A percentile compares a stretch with the other conserved stretches of the same genome.
Conservation (phyloP, 2,329 filamentous ascomycete genomes). For the Nemania sp. region DNA sequence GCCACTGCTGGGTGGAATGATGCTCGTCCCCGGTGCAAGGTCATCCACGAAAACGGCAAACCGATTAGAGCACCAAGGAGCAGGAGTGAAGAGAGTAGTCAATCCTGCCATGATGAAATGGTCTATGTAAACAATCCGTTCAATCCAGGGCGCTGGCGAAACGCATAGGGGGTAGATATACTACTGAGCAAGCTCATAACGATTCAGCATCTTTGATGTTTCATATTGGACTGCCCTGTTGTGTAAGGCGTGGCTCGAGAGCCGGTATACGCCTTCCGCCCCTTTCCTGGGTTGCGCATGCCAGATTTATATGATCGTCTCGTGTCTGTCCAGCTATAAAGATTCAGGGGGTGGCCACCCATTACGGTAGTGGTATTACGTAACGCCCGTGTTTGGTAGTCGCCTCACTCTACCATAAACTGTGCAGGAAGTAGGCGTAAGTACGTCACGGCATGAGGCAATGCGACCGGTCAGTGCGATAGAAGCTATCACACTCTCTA, state of each 20-base stretch:
- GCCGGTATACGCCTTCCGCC: not conserved
- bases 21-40: conserved; percentile 32
- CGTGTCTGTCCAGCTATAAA: not conserved
- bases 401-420: too few relatives aligned
- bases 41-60: conserved; percentile 38
- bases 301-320: not conserved
- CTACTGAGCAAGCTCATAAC: too few relatives aligned
- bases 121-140: not conserved
- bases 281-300: not conserved
- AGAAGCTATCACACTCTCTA: too few relatives aligned
- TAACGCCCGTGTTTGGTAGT: too few relatives aligned
- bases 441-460: too few relatives aligned
- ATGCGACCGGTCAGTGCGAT: too few relatives aligned
- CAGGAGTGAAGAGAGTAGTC: conserved; percentile 36
- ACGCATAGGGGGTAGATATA: not conserved
- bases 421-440: too few relatives aligned
- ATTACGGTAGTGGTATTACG: too few relatives aligned
- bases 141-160: not conserved
- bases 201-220: too few relatives aligned
- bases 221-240: too few relatives aligned
- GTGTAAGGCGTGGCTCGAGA: not conserved
- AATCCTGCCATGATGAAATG: conserved; percentile 32
- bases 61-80: conserved; percentile 36
- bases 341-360: too few relatives aligned
- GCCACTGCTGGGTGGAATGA: conserved; percentile 37